Base-by-base conservation (phyloP, 1,139 yeast genomes). In the Yamadazyma triangularis region DNA sequence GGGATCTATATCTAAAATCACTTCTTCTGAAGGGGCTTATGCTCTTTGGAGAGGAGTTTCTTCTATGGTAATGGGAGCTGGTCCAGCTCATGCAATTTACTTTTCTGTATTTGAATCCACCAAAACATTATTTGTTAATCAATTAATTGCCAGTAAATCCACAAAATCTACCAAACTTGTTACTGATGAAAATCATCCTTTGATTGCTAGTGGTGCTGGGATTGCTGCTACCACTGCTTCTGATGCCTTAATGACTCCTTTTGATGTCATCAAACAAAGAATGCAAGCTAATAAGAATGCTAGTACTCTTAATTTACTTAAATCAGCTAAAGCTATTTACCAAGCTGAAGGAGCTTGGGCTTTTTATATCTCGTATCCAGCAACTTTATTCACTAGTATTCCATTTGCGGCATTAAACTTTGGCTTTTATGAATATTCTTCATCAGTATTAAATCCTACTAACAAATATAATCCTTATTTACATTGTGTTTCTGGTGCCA, bases 61-160 rank as follows among this genome's bases (percentile, higher is more conserved):
- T 11, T 85, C 96, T 2, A 95, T 93, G 41, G 79, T 89, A 8
- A 55, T 91, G 41, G 99, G 99, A 26, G 97, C 99, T n/a, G 99
- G 98, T 4, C 99, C 99, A 2, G 97, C 98, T 8, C 99, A 91
- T 61, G 98, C 98, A 1, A 85, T 93, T 11, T 93, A 93, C 60
- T 91, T 89, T 58, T 83, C 91, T n/a, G 95, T 94, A 6, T 93
- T 89, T 59, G 99, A 91, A 60, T 73, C 80, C 28, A 73, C 91
- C 37, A 89, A 89, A 56, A 77, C 84, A 18, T 52, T 60, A 53
- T 34, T 69, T 70, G 59, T 75, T 51, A 64, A 65, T 44, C 53
- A 51, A 21, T 50, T 65, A 31, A 63, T 70, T 16, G 48, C 49
- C 27, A 9, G 53, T 48, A 28, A 46, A 63, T 26, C 14, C 14